These are phyloP conservation scores for Alectoria sarmentosa DNA, from an alignment of 495 filamentous ascomycete genomes.

Conservation along the genomic window DNA sequence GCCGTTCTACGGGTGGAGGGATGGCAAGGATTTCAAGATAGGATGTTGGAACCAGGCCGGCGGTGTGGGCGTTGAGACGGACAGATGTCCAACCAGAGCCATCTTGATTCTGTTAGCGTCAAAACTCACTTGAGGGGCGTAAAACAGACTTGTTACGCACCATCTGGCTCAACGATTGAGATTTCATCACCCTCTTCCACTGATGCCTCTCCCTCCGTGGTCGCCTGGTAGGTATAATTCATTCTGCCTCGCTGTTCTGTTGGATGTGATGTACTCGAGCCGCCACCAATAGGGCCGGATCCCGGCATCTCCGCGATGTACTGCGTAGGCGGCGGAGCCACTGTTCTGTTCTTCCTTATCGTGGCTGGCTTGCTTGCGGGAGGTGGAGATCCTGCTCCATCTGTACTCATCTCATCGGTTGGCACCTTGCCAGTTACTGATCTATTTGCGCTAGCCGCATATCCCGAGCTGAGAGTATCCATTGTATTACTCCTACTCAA, in stretches of 20 bases:
- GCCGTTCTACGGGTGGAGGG: conserved; percentile 40
- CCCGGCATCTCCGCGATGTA: conserved; percentile 61
- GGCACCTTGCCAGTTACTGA: conserved; percentile 56
- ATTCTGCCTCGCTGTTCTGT: conserved; percentile 72
- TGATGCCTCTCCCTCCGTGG: conserved; percentile 69
- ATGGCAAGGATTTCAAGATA: conserved; percentile 59
- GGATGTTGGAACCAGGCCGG: conserved; percentile 79
- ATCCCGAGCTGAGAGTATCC: conserved; percentile 86
- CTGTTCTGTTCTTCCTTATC: conserved; percentile 57
- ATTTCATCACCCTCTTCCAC: conserved; percentile 73
- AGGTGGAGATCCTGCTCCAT: conserved; percentile 26
- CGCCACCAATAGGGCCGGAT: conserved; percentile 31
- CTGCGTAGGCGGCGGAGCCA: conserved; percentile 79
- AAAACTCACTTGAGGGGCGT: background rate
- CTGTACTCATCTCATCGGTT: conserved; percentile 26
- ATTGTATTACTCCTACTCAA: conserved; percentile 83
- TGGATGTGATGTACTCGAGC: conserved; percentile 30
- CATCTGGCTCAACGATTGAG: conserved; percentile 76
- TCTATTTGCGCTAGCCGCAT: conserved; percentile 69
- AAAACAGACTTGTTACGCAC: conserved; percentile 33
- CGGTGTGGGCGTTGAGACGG: conserved; percentile 49
- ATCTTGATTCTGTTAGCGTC: conserved; percentile 44
- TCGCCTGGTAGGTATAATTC: conserved; percentile 78
- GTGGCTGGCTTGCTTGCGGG: conserved; percentile 36
- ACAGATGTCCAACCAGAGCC: conserved; percentile 89